Percentiles rank a stretch among this genome's conserved stretches.
Evolutionary conservation across 2,329 filamentous ascomycete genomes (phyloP).

Genomic region (Cordyceps javanica): DNA sequence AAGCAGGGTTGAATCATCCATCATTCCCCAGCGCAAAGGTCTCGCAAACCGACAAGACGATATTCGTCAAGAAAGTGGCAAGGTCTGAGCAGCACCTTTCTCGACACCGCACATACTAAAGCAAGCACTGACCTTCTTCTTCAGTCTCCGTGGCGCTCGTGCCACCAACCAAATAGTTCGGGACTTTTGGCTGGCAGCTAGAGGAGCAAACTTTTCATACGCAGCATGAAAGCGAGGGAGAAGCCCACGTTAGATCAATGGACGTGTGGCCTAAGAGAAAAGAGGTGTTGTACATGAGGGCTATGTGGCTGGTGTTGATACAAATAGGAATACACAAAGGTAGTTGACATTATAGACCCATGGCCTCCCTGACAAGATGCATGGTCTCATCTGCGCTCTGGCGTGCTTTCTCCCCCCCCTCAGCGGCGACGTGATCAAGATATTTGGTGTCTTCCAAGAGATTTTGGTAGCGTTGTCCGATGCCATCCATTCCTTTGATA

Average conservation of each 20-base stretch:
- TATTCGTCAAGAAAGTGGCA: constrained; percentile 62
- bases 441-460: constrained; percentile 44
- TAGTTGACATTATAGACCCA: constrained; percentile 37
- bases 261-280: not conserved
- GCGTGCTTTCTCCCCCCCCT: constrained; percentile 56
- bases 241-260: not conserved
- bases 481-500: constrained; percentile 41
- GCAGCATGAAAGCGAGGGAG: constrained; percentile 36
- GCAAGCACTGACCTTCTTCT: constrained; percentile 1
- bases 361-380: constrained; percentile 42
- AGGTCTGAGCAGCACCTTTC: constrained; percentile 35
- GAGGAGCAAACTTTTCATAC: constrained; percentile 56
- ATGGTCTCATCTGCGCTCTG: constrained; percentile 55
- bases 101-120: not conserved
- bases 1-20: constrained; percentile 48
- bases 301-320: constrained; percentile 1
- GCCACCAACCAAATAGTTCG: constrained; percentile 61
- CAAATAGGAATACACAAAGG: not conserved
- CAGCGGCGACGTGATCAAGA: constrained; percentile 50
- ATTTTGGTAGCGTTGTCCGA: constrained; percentile 51
- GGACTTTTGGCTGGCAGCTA: constrained; percentile 67
- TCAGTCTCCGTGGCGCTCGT: constrained; percentile 56
- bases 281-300: not conserved
- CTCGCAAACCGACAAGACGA: constrained; percentile 49
- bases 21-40: constrained; percentile 57